A percentile compares a stretch with the other conserved stretches of the same genome.
Conservation (phyloP, 2,329 filamentous ascomycete genomes). For the Aspergillus proliferans region DNA sequence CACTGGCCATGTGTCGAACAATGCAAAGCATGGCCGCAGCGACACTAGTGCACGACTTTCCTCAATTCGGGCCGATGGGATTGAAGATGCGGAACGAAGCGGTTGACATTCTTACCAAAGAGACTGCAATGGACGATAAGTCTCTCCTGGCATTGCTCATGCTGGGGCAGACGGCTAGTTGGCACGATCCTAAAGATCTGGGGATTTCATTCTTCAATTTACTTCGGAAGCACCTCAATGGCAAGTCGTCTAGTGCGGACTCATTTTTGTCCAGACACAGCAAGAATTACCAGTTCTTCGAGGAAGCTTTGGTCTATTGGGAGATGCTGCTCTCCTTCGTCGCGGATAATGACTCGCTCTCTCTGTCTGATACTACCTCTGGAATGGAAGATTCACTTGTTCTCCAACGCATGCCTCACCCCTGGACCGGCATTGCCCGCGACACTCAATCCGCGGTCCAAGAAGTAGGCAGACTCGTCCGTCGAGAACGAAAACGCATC, state of each 20-base stretch:
- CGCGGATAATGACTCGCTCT: constrained; percentile 34
- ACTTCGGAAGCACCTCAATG: constrained; percentile 36
- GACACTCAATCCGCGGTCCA: constrained; percentile 32
- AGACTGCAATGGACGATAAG: constrained; percentile 45
- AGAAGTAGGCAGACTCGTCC: constrained; percentile 42
- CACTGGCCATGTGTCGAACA: constrained; percentile 53
- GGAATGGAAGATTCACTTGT: constrained; percentile 22
- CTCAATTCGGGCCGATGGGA: constrained; percentile 46
- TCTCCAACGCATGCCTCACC: constrained; percentile 32
- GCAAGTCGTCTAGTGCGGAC: constrained; percentile 26
- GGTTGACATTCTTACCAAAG: constrained; percentile 46
- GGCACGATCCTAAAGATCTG: constrained; percentile 53
- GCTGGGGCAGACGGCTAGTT: constrained; percentile 54
- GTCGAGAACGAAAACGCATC: constrained; percentile 31
- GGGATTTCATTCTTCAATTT: constrained; percentile 48
- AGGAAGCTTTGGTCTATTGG: constrained; percentile 53
- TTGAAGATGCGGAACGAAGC: constrained; percentile 49
- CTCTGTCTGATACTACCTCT: constrained; percentile 17
- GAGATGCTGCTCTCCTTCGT: constrained; percentile 55
- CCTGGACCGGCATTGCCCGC: constrained; percentile 35
- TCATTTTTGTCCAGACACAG: constrained; percentile 8
- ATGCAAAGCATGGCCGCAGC: constrained; percentile 61
- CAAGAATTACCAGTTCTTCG: constrained; percentile 49
- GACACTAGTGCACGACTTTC: constrained; percentile 54
- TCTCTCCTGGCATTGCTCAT: constrained; percentile 54